A percentile compares a stretch with the other conserved stretches of the same genome.
phyloP scores from a whole-genome alignment of 73 alveolate species.

The Blepharisma japonicum region DNA sequence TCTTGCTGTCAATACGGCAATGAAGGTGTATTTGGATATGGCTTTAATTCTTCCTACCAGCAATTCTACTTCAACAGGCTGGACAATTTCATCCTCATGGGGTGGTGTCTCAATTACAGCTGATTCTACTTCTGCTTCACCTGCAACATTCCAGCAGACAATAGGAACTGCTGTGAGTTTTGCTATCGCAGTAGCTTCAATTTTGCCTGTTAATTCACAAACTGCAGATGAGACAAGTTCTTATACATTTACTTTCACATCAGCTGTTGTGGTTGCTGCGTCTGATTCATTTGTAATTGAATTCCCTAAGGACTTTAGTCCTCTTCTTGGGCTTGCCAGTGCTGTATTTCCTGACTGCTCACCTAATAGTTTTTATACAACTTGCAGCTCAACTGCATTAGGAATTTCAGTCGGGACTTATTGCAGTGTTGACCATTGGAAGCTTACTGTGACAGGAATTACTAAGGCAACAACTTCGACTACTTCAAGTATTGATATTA shows the following conservation, averaged over 20 bases:
- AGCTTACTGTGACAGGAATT: neutral
- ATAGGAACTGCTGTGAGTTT: no score
- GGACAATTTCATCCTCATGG: no score
- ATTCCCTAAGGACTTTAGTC: neutral
- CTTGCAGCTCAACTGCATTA: neutral
- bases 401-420: neutral
- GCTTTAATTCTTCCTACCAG: no score
- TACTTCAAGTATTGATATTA: neutral
- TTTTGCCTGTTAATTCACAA: no score
- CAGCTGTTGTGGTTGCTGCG: neutral
- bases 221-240: neutral
- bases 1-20: no score
- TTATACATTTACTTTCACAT: neutral
- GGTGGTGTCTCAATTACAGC: no score
- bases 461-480: neutral
- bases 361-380: neutral
- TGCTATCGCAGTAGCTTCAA: no score
- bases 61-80: no score
- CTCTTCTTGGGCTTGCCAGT: constrained; percentile 11
- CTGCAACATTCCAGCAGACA: no score
- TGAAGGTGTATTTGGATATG: no score
- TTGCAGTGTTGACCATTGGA: neutral
- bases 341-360: neutral
- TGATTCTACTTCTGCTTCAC: no score
- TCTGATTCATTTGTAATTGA: neutral